These are phyloP conservation scores for Aspergillus pseudoglaucus DNA, from an alignment of 2,329 filamentous ascomycete species.

Conservation along the genomic window DNA sequence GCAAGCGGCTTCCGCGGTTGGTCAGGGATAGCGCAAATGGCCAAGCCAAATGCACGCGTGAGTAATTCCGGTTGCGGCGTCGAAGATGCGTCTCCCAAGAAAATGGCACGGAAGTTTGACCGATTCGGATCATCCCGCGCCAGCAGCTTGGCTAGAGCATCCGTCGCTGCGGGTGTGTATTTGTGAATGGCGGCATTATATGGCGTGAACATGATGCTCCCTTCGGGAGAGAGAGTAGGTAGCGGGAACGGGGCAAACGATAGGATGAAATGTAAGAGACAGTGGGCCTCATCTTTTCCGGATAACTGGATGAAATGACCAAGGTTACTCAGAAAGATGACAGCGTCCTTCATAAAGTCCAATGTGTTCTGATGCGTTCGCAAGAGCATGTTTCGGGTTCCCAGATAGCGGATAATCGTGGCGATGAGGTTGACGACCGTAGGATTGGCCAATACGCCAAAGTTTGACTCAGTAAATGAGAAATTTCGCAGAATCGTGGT, in stretches of 20 bases:
- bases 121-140: slow-evolving; percentile 91
- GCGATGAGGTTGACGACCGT: slow-evolving; percentile 77
- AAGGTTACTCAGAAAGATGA: slow-evolving; percentile 84
- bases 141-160: slow-evolving; percentile 83
- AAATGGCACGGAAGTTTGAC: slow-evolving; percentile 74
- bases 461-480: slow-evolving; percentile 78
- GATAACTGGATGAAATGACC: slow-evolving; percentile 74
- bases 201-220: slow-evolving; percentile 63
- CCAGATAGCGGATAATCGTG: slow-evolving; percentile 75
- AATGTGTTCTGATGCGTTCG: slow-evolving; percentile 76
- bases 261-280: slow-evolving; percentile 79
- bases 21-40: slow-evolving; percentile 78
- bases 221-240: slow-evolving; percentile 52
- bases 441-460: slow-evolving; percentile 65
- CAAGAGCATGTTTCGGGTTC: slow-evolving; percentile 80
- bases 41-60: slow-evolving; percentile 78
- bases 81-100: slow-evolving; percentile 62
- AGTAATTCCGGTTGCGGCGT: slow-evolving; percentile 69
- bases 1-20: slow-evolving; percentile 55
- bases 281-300: slow-evolving; percentile 77
- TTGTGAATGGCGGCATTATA: slow-evolving; percentile 78
- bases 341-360: slow-evolving; percentile 94
- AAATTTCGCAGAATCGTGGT: slow-evolving; percentile 89
- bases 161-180: slow-evolving; percentile 83
- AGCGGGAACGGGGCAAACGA: slow-evolving; percentile 78